A percentile compares a stretch with the other conserved stretches of the same genome.
Conservation (phyloP, 345 rosid species). For the Eucalyptus regnans region DNA sequence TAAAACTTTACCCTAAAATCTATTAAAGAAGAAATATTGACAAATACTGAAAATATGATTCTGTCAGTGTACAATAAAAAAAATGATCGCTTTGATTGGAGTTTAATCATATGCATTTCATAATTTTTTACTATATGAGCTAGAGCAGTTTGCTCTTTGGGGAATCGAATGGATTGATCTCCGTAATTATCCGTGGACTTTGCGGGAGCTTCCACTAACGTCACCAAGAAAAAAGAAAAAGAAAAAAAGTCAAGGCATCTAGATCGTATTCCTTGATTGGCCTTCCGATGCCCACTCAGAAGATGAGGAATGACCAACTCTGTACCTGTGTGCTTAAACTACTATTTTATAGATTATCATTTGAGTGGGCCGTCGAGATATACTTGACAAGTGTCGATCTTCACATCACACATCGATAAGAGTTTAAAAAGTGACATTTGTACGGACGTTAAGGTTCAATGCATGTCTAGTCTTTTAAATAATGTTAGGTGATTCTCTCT, state of each 20-base stretch:
- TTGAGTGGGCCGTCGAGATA: background rate
- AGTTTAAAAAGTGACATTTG: background rate
- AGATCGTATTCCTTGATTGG: no score
- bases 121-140: background rate
- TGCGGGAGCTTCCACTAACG: background rate
- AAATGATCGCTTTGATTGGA: background rate
- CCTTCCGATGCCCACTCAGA: no score
- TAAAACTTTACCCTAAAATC: background rate
- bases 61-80: background rate
- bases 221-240: no score
- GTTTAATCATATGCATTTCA: background rate
- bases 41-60: background rate
- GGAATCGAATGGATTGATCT: background rate
- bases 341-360: background rate
- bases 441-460: background rate
- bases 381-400: background rate
- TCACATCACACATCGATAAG: background rate
- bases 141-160: background rate
- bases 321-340: background rate
- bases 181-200: background rate
- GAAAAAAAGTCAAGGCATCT: no score
- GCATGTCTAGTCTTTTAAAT: background rate
- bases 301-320: background rate
- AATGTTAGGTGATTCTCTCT: background rate
- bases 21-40: background rate